Evolutionary conservation across 225 moss, liverwort and hornwort species (phyloP).

Genomic region (Ulota crispa): DNA sequence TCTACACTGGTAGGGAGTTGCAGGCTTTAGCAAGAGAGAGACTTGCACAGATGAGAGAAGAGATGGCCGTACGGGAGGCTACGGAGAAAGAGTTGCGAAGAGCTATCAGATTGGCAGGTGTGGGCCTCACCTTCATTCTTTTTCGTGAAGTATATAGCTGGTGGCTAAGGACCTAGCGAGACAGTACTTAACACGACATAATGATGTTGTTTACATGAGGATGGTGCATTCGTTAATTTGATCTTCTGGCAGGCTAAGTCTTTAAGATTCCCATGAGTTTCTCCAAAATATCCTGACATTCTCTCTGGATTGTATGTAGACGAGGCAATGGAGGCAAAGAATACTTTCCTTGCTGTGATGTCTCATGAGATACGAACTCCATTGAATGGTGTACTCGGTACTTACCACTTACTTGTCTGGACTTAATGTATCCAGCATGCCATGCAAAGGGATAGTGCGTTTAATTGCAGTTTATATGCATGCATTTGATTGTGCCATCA

Average conservation of each 20-base stretch:
- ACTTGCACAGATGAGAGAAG: conserved; percentile 61
- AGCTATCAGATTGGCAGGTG: conserved; percentile 54
- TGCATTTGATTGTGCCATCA: not conserved
- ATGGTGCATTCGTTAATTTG: conserved; percentile 1
- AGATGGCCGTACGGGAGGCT: conserved; percentile 58
- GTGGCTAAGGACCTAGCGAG: not conserved
- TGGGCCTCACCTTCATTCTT: not conserved
- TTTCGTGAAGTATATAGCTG: not conserved
- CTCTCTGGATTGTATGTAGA: conserved; percentile 31
- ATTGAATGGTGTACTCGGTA: conserved; percentile 62
- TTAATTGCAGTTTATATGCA: not conserved
- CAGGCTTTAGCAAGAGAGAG: conserved; percentile 59
- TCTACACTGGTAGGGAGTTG: conserved; percentile 24
- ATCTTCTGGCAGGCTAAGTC: not conserved
- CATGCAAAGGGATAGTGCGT: not conserved
- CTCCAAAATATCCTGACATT: not conserved
- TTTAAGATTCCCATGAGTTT: not conserved
- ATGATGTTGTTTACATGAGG: not conserved
- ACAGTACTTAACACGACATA: not conserved
- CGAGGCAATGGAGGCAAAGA: conserved; percentile 67
- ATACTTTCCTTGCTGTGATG: conserved; percentile 61
- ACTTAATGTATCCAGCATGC: not conserved
- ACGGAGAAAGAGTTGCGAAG: conserved; percentile 61
- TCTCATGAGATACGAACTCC: conserved; percentile 69
- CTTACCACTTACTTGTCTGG: conserved; percentile 3